These are phyloP conservation scores for Hericium coralloides DNA, from an alignment of 768 basidiomycete genomes.

Conservation along the genomic window DNA sequence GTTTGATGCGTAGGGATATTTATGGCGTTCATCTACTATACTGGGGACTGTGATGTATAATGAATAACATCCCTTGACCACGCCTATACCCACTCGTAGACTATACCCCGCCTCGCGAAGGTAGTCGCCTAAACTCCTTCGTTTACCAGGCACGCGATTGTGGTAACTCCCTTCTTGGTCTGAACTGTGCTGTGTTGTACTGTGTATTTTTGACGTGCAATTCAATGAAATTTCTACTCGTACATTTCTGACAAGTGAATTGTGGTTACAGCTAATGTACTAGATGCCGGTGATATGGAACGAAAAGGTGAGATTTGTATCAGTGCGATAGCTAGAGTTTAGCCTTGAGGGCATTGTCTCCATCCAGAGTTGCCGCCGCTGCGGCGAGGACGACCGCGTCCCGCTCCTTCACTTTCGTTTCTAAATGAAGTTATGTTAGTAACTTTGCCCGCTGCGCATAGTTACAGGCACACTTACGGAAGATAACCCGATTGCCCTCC, in stretches of 20 bases:
- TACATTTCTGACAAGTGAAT: too few relatives aligned
- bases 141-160: not conserved
- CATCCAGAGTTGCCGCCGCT: slow-evolving; percentile 70
- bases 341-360: slow-evolving; percentile 36
- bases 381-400: slow-evolving; percentile 60
- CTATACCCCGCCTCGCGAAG: too few relatives aligned
- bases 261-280: too few relatives aligned
- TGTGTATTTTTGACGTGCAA: too few relatives aligned
- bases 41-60: not conserved
- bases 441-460: not conserved
- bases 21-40: not conserved
- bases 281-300: too few relatives aligned
- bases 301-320: not conserved
- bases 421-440: slow-evolving; percentile 29
- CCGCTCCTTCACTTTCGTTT: slow-evolving; percentile 83
- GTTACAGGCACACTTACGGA: slow-evolving; percentile 49
- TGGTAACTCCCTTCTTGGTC: not conserved
- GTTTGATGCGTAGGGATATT: not conserved
- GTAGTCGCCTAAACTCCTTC: too few relatives aligned
- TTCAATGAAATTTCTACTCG: too few relatives aligned
- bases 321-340: slow-evolving; percentile 38
- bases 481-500: slow-evolving; percentile 83
- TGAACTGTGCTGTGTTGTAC: too few relatives aligned
- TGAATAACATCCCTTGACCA: too few relatives aligned
- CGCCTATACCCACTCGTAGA: too few relatives aligned